Evolutionary conservation across 805 yeast species (phyloP).

Genomic region (Metschnikowia koreensis): DNA sequence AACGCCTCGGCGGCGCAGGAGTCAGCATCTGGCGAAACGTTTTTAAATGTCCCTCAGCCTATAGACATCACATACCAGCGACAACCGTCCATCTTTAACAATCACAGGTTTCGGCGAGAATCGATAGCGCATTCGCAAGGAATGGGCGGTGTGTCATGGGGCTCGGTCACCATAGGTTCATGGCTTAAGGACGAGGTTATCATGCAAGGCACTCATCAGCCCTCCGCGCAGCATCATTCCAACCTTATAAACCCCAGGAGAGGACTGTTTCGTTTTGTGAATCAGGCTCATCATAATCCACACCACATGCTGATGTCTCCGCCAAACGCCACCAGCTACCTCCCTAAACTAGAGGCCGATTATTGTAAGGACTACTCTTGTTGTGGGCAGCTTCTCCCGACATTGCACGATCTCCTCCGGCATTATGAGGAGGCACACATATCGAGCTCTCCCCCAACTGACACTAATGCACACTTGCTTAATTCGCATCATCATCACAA

Average conservation of each 20-base stretch:
- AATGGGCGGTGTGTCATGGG: constrained; percentile 98
- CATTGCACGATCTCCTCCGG: constrained; percentile 86
- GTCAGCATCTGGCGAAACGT: constrained; percentile 21
- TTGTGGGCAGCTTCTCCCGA: constrained; percentile 90
- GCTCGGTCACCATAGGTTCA: constrained; percentile 89
- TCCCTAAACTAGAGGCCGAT: constrained; percentile 91
- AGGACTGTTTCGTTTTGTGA: constrained; percentile 34
- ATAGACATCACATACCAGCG: constrained; percentile 45
- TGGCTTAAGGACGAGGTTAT: constrained; percentile 94
- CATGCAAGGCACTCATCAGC: constrained; percentile 39
- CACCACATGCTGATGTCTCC: constrained; percentile 49
- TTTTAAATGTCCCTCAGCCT: constrained; percentile 37
- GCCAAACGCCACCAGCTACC: constrained; percentile 68
- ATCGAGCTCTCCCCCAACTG: constrained; percentile 49
- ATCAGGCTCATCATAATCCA: constrained; percentile 14
- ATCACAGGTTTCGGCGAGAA: constrained; percentile 67
- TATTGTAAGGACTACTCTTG: constrained; percentile 96
- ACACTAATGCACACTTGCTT: constrained; percentile 27
- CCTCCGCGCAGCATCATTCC: constrained; percentile 17
- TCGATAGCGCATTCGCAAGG: constrained; percentile 95
- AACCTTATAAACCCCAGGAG: constrained; percentile 36
- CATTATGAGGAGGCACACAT: constrained; percentile 98
- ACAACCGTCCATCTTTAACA: constrained; percentile 40
- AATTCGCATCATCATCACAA: constrained; percentile 31
- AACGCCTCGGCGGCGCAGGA: constrained; percentile 23